Base-by-base conservation (phyloP, 2,329 filamentous ascomycete species). In the Pyricularia pennisetigena region DNA sequence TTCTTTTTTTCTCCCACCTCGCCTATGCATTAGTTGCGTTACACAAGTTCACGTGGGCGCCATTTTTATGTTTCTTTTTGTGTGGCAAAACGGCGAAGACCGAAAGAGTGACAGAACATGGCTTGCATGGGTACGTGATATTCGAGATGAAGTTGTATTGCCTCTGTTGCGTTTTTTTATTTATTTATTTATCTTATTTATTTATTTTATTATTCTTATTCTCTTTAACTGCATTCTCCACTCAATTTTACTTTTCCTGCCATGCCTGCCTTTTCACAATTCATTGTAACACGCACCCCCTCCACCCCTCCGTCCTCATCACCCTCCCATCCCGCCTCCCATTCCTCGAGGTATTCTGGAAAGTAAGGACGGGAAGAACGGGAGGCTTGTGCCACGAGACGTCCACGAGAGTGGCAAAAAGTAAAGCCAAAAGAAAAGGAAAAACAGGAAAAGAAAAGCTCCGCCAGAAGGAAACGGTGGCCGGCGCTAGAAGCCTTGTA, bases 131-230 rank as follows among this genome's bases (percentile, higher is more conserved):
- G 32, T 35, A 35, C 32, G 32, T 14, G 32, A 35, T 35, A 35
- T 35, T 35, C 32, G 32, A 35, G 12, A 14, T 35, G 32, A 35
- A 14, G 2, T 35, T 35, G 10, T 35, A 12, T 2, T 35, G 1
- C 2, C 32, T 35, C 10, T 35, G 32, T 12, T 12, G 32, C 14
- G 32, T 3, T 29, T 29, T 7, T 29, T 29, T 29, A 3, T 29
- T 29, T 29, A 3, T 29, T 29, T 29, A 4, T 29, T 29, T 29
- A 3, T 23, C 32, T 41, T 65, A 28, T 24, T 32, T 23, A 7
- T 23, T 24, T 65, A 29, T 35, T 12, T 62, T 59, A 59, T 16
- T 62, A n/a, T 62, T 63, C 35, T 72, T 76, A 64, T 75, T 69
- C 54, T 10, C n/a, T 14, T 54, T 9, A 32, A 32, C 2, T 20